A percentile compares a stretch with the other conserved stretches of the same genome.
Evolutionary conservation across 345 rosid species (phyloP).

Genomic region (Limnanthes douglasii): DNA sequence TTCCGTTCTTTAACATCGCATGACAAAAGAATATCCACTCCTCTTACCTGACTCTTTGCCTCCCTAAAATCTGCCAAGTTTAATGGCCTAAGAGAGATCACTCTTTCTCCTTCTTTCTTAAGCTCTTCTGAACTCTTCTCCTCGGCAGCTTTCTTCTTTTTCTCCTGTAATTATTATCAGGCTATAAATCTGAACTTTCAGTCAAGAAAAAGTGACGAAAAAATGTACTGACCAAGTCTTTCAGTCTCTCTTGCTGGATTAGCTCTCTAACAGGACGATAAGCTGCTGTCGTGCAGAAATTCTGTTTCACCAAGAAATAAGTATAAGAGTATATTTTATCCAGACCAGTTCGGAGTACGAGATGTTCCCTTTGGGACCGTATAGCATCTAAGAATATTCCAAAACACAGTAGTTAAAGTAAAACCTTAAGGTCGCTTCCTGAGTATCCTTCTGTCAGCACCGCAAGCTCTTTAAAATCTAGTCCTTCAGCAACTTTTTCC

Average conservation of each 20-base stretch:
- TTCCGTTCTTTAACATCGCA: background rate
- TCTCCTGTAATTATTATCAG: constrained; percentile 20
- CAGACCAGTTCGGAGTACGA: too few species aligned
- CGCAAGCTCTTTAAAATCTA: constrained; percentile 63
- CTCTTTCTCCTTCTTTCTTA: constrained; percentile 33
- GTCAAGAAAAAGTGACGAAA: background rate
- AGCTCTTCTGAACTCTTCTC: constrained; percentile 15
- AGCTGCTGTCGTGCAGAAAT: constrained; percentile 83
- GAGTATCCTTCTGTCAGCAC: constrained; percentile 66
- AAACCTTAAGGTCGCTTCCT: constrained; percentile 85
- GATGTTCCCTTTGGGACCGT: background rate
- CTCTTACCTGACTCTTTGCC: constrained; percentile 64
- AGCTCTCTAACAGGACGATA: constrained; percentile 79
- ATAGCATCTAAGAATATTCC: background rate
- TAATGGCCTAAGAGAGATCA: constrained; percentile 53
- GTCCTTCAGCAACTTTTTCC: constrained; percentile 45
- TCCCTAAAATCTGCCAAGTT: constrained; percentile 62
- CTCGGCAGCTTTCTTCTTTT: constrained; percentile 33
- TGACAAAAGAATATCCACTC: background rate
- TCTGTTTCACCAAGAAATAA: constrained; percentile 23
- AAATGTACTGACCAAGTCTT: constrained; percentile 29
- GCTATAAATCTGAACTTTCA: background rate
- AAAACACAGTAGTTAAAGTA: background rate
- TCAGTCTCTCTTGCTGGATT: constrained; percentile 63
- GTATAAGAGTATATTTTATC: too few species aligned